Conservation (phyloP, 805 yeast species). For the Saturnispora bothae region DNA sequence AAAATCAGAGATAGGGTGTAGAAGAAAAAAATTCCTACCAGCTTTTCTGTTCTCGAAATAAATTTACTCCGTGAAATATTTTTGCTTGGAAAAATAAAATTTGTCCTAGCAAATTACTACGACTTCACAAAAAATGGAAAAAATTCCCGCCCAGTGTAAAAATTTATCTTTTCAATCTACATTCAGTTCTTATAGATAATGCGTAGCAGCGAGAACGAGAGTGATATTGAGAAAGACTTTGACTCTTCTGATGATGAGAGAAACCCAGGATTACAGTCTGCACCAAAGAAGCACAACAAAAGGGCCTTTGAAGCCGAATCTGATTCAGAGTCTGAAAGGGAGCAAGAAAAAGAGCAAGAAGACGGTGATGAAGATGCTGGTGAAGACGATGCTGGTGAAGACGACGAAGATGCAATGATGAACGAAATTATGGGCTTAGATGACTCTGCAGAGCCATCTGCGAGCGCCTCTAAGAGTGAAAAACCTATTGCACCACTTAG, state of each 20-base stretch:
- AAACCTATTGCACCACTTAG: slow-evolving; percentile 39
- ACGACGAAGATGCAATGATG: slow-evolving; percentile 15
- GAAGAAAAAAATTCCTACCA: too few species aligned
- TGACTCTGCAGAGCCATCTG: background rate
- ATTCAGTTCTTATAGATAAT: too few species aligned
- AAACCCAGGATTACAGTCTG: background rate
- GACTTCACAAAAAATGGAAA: too few species aligned
- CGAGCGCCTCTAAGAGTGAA: background rate
- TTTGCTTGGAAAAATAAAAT: too few species aligned
- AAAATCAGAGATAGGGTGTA: too few species aligned
- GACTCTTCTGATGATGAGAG: slow-evolving; percentile 5
- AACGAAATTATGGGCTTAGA: slow-evolving; percentile 8
- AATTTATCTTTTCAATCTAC: too few species aligned
- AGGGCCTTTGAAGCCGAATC: slow-evolving; percentile 11
- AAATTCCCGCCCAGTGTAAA: too few species aligned
- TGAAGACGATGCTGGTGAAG: slow-evolving; percentile 13
- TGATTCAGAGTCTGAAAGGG: slow-evolving; percentile 12
- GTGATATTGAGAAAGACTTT: background rate
- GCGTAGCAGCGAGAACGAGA: too few species aligned
- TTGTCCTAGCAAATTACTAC: too few species aligned
- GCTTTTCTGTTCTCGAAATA: too few species aligned
- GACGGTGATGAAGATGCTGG: slow-evolving; percentile 17
- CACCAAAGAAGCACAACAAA: slow-evolving; percentile 2
- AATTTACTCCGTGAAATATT: too few species aligned
- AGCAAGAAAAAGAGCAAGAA: slow-evolving; percentile 16